A percentile compares a stretch with the other conserved stretches of the same genome.
These are phyloP conservation scores for Oryza brachyantha DNA, from an alignment of 176 grass and related monocot genomes.

Conservation along the genomic window DNA sequence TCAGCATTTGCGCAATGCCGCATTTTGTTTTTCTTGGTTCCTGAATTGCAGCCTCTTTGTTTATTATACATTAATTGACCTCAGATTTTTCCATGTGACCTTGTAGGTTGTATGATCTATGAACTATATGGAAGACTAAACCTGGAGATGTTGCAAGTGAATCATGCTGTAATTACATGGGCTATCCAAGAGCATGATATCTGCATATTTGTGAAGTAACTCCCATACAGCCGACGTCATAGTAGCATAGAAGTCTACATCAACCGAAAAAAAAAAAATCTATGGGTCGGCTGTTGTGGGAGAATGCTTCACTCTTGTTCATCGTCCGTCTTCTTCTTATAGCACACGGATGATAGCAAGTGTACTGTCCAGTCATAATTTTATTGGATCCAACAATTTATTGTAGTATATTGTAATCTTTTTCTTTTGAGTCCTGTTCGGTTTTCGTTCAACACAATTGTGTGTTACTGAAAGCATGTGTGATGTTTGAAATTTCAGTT, in stretches of 20 bases:
- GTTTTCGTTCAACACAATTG: slow-evolving; percentile 23
- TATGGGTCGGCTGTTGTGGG: slow-evolving; percentile 15
- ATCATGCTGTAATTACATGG: slow-evolving; percentile 21
- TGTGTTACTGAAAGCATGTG: slow-evolving; percentile 24
- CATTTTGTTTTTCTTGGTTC: neutral
- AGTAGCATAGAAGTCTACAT: neutral
- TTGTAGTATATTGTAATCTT: slow-evolving; percentile 38
- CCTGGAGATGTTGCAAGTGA: slow-evolving; percentile 26
- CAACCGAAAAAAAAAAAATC: neutral
- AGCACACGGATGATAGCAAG: slow-evolving; percentile 19
- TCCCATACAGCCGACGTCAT: slow-evolving; percentile 18
- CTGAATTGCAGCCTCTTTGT: too few species aligned
- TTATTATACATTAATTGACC: too few species aligned
- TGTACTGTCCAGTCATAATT: slow-evolving; percentile 31
- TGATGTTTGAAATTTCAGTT: slow-evolving; percentile 9
- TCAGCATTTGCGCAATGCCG: neutral
- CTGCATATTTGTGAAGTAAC: slow-evolving; percentile 34
- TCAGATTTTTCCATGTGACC: neutral
- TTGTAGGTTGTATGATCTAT: slow-evolving; percentile 32
- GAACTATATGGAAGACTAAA: slow-evolving; percentile 27
- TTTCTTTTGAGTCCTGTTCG: neutral
- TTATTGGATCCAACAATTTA: slow-evolving; percentile 42
- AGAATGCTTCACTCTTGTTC: slow-evolving; percentile 20
- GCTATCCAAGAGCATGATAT: neutral
- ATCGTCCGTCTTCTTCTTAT: slow-evolving; percentile 14